A percentile compares a stretch with the other conserved stretches of the same genome.
phyloP scores from a whole-genome alignment of 108 stramenopile species.

The Nitzschia inconspicua region DNA sequence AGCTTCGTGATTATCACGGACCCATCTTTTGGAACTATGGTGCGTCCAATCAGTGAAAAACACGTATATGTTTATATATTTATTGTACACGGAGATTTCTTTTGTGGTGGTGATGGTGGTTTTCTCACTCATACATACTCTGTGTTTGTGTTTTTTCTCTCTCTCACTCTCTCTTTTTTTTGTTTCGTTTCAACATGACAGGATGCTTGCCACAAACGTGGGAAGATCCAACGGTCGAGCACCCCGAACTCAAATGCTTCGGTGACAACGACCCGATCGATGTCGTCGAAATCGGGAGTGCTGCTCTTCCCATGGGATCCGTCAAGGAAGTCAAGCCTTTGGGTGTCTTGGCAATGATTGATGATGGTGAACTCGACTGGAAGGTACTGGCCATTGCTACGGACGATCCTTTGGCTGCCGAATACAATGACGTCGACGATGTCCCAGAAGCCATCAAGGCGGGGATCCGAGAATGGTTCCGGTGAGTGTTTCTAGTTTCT shows the following conservation, averaged over 20 bases:
- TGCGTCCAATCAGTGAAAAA: background rate
- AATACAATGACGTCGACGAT: constrained; percentile 97
- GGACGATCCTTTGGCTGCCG: constrained; percentile 91
- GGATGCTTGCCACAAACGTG: constrained; percentile 97
- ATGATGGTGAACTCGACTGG: constrained; percentile 99
- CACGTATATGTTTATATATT: background rate
- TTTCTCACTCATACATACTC: too few relatives aligned
- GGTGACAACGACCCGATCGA: constrained; percentile 99
- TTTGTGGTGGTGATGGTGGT: background rate
- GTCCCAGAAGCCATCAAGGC: constrained; percentile 91
- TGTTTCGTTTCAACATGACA: background rate
- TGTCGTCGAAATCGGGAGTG: constrained; percentile 96
- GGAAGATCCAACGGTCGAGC: constrained; percentile 92
- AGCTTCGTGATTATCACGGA: constrained; percentile 96
- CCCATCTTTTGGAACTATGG: constrained; percentile 99
- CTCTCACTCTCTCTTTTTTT: background rate
- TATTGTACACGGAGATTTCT: background rate
- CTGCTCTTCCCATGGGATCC: constrained; percentile 75
- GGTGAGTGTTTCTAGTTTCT: too few relatives aligned
- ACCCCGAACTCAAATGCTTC: constrained; percentile 90
- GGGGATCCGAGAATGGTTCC: constrained; percentile 98
- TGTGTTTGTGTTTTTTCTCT: background rate
- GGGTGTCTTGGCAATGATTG: constrained; percentile 99
- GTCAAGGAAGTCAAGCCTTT: constrained; percentile 94
- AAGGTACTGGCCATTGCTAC: constrained; percentile 94